Evolutionary conservation across 2,329 filamentous ascomycete genomes (phyloP).

Genomic region (Monilinia polystroma): DNA sequence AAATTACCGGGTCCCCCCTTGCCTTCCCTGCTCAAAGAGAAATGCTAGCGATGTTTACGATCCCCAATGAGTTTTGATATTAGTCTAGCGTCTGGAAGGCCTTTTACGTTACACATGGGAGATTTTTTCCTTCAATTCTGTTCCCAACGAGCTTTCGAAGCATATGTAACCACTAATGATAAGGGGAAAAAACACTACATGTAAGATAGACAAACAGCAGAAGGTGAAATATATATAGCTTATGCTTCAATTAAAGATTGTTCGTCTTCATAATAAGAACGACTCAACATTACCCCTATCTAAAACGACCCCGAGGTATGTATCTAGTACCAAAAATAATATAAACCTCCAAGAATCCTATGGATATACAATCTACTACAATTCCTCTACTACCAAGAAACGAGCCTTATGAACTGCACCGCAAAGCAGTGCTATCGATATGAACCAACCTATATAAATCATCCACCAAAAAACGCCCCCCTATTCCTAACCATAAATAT

Average conservation of each 20-base stretch:
- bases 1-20: too few species aligned
- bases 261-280: background rate
- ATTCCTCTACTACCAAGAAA: constrained; percentile 23
- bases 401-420: constrained; percentile 28
- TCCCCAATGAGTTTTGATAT: too few species aligned
- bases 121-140: too few species aligned
- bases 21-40: too few species aligned
- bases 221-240: background rate
- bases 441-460: constrained; percentile 18
- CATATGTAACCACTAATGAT: too few species aligned
- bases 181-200: too few species aligned
- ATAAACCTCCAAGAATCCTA: constrained; percentile 18
- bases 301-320: constrained; percentile 17
- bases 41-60: too few species aligned
- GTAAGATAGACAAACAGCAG: background rate
- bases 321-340: constrained; percentile 22
- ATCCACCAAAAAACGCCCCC: constrained; percentile 24
- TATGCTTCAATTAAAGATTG: constrained; percentile 19
- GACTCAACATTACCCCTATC: constrained; percentile 1
- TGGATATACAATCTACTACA: constrained; percentile 35
- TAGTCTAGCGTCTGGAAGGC: too few species aligned
- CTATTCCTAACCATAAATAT: constrained; percentile 25
- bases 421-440: constrained; percentile 21
- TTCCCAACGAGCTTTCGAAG: too few species aligned
- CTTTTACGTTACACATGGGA: too few species aligned